Evolutionary conservation across 2,329 filamentous ascomycete species (phyloP).

Genomic region (Neonectria hederae): DNA sequence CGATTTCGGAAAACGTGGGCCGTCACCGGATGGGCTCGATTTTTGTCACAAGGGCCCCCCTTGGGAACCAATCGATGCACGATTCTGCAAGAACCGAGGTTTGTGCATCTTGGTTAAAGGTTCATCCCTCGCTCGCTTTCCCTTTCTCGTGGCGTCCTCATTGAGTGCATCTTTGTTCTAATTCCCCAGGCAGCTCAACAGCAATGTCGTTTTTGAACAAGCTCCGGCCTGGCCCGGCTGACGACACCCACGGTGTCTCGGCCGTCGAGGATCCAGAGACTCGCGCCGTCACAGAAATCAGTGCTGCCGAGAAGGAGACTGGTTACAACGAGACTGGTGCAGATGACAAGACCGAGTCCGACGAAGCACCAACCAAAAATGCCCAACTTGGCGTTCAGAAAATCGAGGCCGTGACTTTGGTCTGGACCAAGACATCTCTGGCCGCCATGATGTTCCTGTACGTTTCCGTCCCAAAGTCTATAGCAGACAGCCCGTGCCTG

Average conservation of each 20-base stretch:
- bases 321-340: conserved; percentile 5
- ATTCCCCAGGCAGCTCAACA: conserved; percentile 11
- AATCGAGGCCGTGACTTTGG: conserved; percentile 53
- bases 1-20: background rate
- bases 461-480: conserved; percentile 20
- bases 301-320: conserved; percentile 10
- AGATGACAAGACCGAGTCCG: conserved; percentile 15
- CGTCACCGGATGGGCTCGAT: background rate
- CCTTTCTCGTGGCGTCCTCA: background rate
- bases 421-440: conserved; percentile 53
- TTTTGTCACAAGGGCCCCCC: background rate
- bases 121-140: background rate
- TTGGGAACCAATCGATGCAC: background rate
- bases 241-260: background rate
- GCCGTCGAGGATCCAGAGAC: conserved; percentile 20
- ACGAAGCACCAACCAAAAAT: conserved; percentile 20
- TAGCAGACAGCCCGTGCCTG: no score
- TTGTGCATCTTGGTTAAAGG: background rate
- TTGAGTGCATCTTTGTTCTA: background rate
- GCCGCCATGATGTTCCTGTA: conserved; percentile 46
- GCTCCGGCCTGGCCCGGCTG: conserved; percentile 23
- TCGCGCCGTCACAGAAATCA: conserved; percentile 13
- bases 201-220: conserved; percentile 34
- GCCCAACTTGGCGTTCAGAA: conserved; percentile 52
- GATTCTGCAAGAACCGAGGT: background rate